These are phyloP conservation scores for Oryza glumipatula DNA, from an alignment of 176 grass and related monocot genomes.

Conservation along the genomic window DNA sequence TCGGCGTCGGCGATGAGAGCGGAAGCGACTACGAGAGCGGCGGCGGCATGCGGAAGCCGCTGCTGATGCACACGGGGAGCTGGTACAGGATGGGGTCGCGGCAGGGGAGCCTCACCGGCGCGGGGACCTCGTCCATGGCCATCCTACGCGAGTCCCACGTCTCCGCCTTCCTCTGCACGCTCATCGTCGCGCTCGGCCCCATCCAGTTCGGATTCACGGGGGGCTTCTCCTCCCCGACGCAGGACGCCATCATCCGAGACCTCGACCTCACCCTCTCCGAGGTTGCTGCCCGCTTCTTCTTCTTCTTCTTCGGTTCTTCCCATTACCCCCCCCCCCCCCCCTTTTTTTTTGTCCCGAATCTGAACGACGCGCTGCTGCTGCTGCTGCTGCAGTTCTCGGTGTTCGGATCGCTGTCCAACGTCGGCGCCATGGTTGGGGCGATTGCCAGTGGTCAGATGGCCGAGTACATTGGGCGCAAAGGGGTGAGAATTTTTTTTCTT, in stretches of 20 bases:
- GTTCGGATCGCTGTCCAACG: conserved; percentile 91
- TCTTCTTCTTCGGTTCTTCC: not conserved
- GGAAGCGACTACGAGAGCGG: conserved; percentile 64
- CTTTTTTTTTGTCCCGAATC: not conserved
- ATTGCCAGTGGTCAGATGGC: conserved; percentile 96
- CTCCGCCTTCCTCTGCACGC: conserved; percentile 92
- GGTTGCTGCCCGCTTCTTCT: conserved; percentile 11
- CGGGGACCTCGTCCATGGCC: conserved; percentile 63
- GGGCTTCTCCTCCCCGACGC: conserved; percentile 86
- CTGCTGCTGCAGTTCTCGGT: conserved; percentile 75
- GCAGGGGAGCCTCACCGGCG: conserved; percentile 65
- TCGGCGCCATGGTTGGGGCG: conserved; percentile 90
- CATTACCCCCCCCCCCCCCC: not conserved
- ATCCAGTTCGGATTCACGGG: conserved; percentile 98
- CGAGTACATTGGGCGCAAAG: conserved; percentile 90
- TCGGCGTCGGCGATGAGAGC: conserved; percentile 56
- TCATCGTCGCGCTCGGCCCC: conserved; percentile 89
- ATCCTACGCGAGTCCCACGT: conserved; percentile 69
- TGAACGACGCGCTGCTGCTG: not conserved
- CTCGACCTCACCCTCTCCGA: conserved; percentile 85
- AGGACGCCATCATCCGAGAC: conserved; percentile 75
- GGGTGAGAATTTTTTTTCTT: conserved; percentile 46
- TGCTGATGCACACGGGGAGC: conserved; percentile 87
- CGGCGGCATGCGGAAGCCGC: conserved; percentile 58
- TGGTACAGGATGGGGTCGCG: conserved; percentile 92